phyloP scores from a whole-genome alignment of 2,329 filamentous ascomycete species.

The Leptographium galeiforme region DNA sequence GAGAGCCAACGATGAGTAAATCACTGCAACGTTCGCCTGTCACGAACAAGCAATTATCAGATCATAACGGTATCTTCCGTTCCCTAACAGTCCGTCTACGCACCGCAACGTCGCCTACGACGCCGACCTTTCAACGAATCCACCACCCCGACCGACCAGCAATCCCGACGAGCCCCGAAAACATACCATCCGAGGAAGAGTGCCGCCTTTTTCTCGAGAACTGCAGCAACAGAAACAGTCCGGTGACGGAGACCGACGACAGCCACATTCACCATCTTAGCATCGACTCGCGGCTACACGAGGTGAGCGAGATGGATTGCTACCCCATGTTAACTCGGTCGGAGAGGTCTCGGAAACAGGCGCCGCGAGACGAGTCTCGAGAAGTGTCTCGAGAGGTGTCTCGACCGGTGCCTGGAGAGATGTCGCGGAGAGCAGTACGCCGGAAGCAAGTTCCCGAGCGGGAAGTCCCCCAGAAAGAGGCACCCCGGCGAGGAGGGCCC shows the following conservation, averaged over 20 bases:
- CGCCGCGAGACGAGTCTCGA: too few species aligned
- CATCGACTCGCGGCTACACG: neutral
- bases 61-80: neutral
- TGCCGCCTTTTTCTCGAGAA: constrained; percentile 10
- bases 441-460: too few species aligned
- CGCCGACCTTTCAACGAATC: constrained; percentile 4
- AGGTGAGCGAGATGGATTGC: neutral
- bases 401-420: too few species aligned
- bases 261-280: neutral
- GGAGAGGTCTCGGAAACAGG: too few species aligned
- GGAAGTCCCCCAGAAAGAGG: too few species aligned
- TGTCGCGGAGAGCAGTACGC: too few species aligned
- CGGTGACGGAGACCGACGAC: neutral
- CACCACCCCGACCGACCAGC: constrained; percentile 16
- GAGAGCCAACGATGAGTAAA: constrained; percentile 4
- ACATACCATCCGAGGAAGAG: constrained; percentile 17
- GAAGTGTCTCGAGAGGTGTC: too few species aligned
- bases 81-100: neutral
- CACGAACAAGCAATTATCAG: neutral
- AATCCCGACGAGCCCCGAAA: constrained; percentile 7
- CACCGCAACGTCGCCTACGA: neutral
- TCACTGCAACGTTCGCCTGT: constrained; percentile 5
- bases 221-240: neutral
- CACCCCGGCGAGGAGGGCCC: too few species aligned
- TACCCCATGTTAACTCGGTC: too few species aligned